Conservation (phyloP, 1,284 basidiomycete genomes). For the Cryptococcus maquisensis region DNA sequence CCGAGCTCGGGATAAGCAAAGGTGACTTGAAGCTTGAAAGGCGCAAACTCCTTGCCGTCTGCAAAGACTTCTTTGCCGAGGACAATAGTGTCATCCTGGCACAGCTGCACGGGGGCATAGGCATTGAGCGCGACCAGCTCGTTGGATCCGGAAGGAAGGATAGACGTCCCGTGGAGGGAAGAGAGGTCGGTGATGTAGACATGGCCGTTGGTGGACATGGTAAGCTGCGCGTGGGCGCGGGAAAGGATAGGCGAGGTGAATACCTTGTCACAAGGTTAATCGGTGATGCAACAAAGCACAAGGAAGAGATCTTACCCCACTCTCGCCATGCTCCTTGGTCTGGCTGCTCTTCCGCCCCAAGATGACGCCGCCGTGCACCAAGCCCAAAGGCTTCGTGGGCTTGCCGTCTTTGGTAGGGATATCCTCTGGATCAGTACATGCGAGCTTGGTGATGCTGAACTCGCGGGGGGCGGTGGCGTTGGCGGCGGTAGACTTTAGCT, state of each 20-base stretch:
- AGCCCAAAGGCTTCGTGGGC: background rate
- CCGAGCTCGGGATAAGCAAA: conserved; percentile 15
- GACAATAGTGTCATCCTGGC: conserved; percentile 23
- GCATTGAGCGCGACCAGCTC: background rate
- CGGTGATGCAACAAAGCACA: too few relatives aligned
- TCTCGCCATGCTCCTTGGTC: background rate
- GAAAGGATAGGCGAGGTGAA: conserved; percentile 30
- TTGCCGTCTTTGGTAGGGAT: background rate
- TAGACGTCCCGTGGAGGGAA: conserved; percentile 29
- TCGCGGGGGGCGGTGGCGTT: too few relatives aligned
- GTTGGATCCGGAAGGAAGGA: conserved; percentile 1
- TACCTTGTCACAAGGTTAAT: conserved; percentile 4
- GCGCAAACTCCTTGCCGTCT: conserved; percentile 1
- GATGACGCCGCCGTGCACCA: conserved; percentile 8
- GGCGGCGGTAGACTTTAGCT: too few relatives aligned
- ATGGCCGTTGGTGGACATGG: conserved; percentile 18
- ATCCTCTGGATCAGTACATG: background rate
- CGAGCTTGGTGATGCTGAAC: too few relatives aligned
- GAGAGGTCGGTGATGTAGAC: conserved; percentile 30
- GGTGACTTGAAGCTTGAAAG: conserved; percentile 11
- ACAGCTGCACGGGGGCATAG: conserved; percentile 15
- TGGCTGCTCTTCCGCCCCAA: conserved; percentile 12
- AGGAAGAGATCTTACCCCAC: background rate
- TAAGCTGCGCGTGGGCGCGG: conserved; percentile 27
- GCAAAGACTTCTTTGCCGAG: conserved; percentile 24